phyloP scores from a whole-genome alignment of 805 yeast species.

The Ogataea trehaloabstinens region DNA sequence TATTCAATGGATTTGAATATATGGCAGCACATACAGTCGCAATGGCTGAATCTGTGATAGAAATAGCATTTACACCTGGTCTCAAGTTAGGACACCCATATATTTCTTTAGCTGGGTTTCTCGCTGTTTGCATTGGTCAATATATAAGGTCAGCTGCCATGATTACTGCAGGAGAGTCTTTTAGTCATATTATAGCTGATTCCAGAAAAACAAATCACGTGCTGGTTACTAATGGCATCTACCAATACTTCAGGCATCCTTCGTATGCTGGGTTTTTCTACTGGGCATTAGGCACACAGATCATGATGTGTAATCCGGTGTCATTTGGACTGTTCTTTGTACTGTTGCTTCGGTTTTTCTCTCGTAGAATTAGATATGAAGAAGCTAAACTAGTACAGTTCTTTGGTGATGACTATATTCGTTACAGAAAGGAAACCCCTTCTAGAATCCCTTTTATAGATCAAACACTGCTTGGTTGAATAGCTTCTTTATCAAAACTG shows the following conservation, averaged over 20 bases:
- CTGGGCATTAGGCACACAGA: slow-evolving; percentile 90
- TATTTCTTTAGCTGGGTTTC: slow-evolving; percentile 43
- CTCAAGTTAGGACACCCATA: slow-evolving; percentile 23
- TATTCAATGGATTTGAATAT: slow-evolving; percentile 63
- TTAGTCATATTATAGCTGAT: slow-evolving; percentile 74
- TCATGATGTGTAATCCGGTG: slow-evolving; percentile 65
- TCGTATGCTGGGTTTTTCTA: slow-evolving; percentile 87
- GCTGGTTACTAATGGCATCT: slow-evolving; percentile 74
- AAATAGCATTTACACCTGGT: slow-evolving; percentile 39
- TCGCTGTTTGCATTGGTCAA: slow-evolving; percentile 60
- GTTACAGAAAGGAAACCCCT: slow-evolving; percentile 48
- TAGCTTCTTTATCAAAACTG: background rate
- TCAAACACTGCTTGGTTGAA: background rate
- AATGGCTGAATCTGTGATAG: slow-evolving; percentile 47
- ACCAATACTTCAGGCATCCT: slow-evolving; percentile 73
- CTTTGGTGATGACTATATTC: slow-evolving; percentile 65
- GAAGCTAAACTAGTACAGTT: slow-evolving; percentile 63
- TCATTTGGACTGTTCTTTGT: slow-evolving; percentile 50
- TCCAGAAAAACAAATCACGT: slow-evolving; percentile 52
- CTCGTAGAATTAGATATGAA: slow-evolving; percentile 63
- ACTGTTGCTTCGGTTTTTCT: slow-evolving; percentile 71
- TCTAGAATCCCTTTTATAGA: slow-evolving; percentile 65
- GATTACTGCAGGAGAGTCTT: slow-evolving; percentile 84
- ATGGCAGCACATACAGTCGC: slow-evolving; percentile 56
- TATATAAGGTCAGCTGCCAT: slow-evolving; percentile 68